Conservation (phyloP, 345 rosid species). For the Hibiscus mutabilis region DNA sequence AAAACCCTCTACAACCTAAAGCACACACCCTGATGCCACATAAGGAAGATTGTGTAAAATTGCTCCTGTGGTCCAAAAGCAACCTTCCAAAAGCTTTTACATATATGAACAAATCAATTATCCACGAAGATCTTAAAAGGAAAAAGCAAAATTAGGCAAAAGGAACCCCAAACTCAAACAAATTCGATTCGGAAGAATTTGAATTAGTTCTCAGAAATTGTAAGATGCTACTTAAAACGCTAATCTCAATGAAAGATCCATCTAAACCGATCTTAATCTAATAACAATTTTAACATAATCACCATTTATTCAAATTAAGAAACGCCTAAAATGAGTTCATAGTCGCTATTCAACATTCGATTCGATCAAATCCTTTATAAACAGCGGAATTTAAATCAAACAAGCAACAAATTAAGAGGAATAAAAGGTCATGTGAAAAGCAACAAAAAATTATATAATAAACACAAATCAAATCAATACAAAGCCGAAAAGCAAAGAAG, state of each 20-base stretch:
- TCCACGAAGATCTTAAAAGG: neutral
- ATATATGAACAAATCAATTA: neutral
- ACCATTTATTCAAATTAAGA: neutral
- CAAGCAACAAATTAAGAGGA: neutral
- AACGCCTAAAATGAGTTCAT: neutral
- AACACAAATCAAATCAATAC: conserved; percentile 9
- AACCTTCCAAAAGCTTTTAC: neutral
- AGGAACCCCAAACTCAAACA: neutral
- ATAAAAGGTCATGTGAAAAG: neutral
- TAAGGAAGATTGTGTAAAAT: neutral
- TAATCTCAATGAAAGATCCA: neutral
- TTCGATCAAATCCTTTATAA: neutral
- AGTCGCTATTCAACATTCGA: neutral
- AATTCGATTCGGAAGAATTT: neutral
- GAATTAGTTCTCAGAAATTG: neutral
- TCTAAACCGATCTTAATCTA: conserved; percentile 9
- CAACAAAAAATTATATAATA: neutral
- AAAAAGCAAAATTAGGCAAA: neutral
- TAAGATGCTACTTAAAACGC: neutral
- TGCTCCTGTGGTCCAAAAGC: neutral
- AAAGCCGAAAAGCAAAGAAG: conserved; percentile 5
- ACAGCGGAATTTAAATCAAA: neutral
- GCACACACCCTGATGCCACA: neutral
- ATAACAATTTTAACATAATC: neutral
- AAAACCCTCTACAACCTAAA: conserved; percentile 3